Evolutionary conservation across 2,329 filamentous ascomycete species (phyloP).

Genomic region (Talaromyces verruculosus): DNA sequence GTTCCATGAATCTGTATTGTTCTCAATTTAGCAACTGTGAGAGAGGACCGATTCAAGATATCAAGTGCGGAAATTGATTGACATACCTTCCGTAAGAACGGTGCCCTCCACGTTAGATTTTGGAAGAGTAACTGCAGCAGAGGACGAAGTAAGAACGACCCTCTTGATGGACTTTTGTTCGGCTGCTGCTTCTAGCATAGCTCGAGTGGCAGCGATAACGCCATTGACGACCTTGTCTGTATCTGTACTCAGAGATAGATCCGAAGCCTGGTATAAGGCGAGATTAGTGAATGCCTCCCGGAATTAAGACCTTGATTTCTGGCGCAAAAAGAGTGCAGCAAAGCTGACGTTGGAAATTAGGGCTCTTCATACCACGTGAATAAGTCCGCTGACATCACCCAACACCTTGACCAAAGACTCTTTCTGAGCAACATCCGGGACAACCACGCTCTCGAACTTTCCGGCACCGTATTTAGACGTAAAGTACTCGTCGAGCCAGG

Average conservation of each 20-base stretch:
- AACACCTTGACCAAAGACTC: slow-evolving; percentile 6
- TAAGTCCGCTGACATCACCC: slow-evolving; percentile 4
- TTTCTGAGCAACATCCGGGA: slow-evolving; percentile 41
- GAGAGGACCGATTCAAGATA: not conserved
- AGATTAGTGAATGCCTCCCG: not conserved
- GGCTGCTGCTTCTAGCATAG: slow-evolving; percentile 9
- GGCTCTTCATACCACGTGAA: slow-evolving; percentile 15
- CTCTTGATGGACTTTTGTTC: slow-evolving; percentile 15
- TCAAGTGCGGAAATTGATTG: not conserved
- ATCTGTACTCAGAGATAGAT: slow-evolving; percentile 7
- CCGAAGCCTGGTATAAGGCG: slow-evolving; percentile 4
- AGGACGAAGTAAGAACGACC: slow-evolving; percentile 16
- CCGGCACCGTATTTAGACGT: slow-evolving; percentile 27
- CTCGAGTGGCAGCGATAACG: not conserved
- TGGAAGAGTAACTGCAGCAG: not conserved
- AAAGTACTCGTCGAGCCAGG: slow-evolving; percentile 34
- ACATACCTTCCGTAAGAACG: not conserved
- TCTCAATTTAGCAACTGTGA: not conserved
- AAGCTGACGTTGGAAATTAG: not conserved
- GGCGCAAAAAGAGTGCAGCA: not conserved
- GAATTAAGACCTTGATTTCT: not conserved
- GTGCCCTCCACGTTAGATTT: not conserved
- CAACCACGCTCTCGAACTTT: slow-evolving; percentile 37
- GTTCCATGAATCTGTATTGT: slow-evolving; percentile 14
- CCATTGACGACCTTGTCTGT: slow-evolving; percentile 1